These are phyloP conservation scores for Ogataea zsoltii DNA, from an alignment of 805 yeast species.

Conservation along the genomic window DNA sequence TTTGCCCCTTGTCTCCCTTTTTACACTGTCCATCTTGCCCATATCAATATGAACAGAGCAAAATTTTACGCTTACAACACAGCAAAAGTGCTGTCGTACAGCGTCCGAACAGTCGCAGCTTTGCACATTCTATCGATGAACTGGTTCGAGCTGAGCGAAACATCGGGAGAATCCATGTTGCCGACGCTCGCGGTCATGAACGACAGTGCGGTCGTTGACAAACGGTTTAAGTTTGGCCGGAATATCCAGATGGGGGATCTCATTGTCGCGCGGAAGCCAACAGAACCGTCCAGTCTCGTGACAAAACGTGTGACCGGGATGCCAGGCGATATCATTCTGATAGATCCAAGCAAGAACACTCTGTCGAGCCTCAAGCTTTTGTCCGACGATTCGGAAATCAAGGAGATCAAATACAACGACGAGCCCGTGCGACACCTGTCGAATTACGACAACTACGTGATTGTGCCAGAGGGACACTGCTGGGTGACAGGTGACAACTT, in stretches of 20 bases:
- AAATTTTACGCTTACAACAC: conserved; percentile 3
- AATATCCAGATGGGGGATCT: conserved; percentile 80
- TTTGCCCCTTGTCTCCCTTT: neutral
- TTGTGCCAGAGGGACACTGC: conserved; percentile 90
- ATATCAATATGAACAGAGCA: neutral
- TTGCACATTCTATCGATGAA: conserved; percentile 51
- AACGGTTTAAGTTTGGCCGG: conserved; percentile 62
- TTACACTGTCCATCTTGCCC: too few species aligned
- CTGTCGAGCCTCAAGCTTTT: conserved; percentile 35
- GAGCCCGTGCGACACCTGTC: conserved; percentile 2
- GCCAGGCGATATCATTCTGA: conserved; percentile 86
- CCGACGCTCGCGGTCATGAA: conserved; percentile 77
- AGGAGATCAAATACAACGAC: conserved; percentile 20
- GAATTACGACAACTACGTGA: conserved; percentile 53
- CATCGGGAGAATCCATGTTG: conserved; percentile 93
- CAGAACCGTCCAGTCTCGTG: conserved; percentile 79
- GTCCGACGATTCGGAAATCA: conserved; percentile 7
- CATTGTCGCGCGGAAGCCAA: conserved; percentile 85
- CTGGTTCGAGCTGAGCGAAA: conserved; percentile 43
- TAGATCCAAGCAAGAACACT: conserved; percentile 74
- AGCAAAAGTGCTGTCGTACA: conserved; percentile 34
- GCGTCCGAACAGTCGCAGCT: conserved; percentile 60
- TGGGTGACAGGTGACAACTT: conserved; percentile 98
- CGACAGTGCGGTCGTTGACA: conserved; percentile 80
- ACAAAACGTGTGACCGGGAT: conserved; percentile 94